Evolutionary conservation across 2,329 filamentous ascomycete genomes (phyloP), one percentile per base, ranked within the genome.

Genomic region (Endocalyx cinctus): DNA sequence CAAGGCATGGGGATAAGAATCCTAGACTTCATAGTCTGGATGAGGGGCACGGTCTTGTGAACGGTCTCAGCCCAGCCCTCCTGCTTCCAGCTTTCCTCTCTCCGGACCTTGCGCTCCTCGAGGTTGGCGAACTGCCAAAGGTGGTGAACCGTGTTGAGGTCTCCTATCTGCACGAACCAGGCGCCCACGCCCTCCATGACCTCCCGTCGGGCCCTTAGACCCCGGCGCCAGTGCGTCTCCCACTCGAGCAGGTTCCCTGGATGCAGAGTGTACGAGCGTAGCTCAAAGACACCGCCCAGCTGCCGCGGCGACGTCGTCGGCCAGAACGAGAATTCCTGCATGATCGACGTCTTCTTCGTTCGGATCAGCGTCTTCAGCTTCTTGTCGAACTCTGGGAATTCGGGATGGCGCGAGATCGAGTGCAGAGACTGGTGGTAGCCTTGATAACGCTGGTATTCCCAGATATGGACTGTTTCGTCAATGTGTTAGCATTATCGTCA

Each of bases 301-400:
- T 87, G 73, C 39, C 92, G 87, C 1, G 92, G 92, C 5, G 89
- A 76, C 0, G 87, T 90, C 4, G 92, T 98, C 2, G 92, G 92
- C 92, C 92, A 98, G 74, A 98, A 98, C 22, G 89, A 95, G 66
- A 98, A 98, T 63, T 98, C 92, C 62, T 98, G 92, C 92, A 98
- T 98, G 32, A 98, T 74, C 0, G 89, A 96, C 5, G 83, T 84
- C 48, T 82, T 79, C 70, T 95, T 97, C 43, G 78, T 78, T 38
- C 72, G 80, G 56, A 98, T 90, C 42, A 97, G 70, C n/a, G 69
- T 72, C 63, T 88, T 89, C 33, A 98, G 81, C 64, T 90, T 85
- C 43, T 68, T 69, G 58, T 95, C 87, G 57, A 96, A 96, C 8
- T 77, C 82, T 47, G 80, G 67, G 59, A 87, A 97, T 13, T 88